Percentiles rank a stretch among this genome's conserved stretches.
Conservation (phyloP, 305 asterid species). For the Withania somnifera region DNA sequence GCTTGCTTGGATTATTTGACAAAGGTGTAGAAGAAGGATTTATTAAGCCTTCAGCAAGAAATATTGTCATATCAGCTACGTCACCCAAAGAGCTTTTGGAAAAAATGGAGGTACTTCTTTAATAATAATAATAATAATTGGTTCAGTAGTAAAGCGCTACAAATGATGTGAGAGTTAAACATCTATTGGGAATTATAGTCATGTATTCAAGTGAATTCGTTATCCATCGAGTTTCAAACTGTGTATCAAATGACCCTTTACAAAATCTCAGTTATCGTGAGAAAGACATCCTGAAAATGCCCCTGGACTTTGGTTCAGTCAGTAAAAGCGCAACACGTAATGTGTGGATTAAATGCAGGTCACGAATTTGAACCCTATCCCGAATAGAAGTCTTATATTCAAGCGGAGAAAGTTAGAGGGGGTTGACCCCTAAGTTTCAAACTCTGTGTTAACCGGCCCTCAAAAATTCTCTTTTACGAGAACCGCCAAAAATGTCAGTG, state of each 20-base stretch:
- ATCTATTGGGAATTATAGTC: too few species aligned
- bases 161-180: rapidly evolving
- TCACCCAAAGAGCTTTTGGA: slow-evolving; percentile 38
- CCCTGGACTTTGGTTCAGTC: background rate
- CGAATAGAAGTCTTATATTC: background rate
- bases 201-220: too few species aligned
- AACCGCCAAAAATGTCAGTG: too few species aligned
- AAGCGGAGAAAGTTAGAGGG: background rate
- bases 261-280: too few species aligned
- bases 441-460: background rate
- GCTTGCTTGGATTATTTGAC: slow-evolving; percentile 54
- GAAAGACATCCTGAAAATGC: too few species aligned
- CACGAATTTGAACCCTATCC: background rate
- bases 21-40: slow-evolving; percentile 66
- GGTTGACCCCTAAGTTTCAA: background rate
- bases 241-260: rapidly evolving
- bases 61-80: slow-evolving; percentile 46
- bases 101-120: slow-evolving; percentile 47
- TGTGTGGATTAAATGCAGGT: background rate
- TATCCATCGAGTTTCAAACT: background rate
- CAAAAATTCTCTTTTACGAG: background rate
- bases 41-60: slow-evolving; percentile 39
- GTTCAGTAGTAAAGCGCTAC: background rate
- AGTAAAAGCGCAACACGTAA: background rate
- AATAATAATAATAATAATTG: background rate